phyloP scores from a whole-genome alignment of 306 rosid genomes.

The Abrus precatorius region DNA sequence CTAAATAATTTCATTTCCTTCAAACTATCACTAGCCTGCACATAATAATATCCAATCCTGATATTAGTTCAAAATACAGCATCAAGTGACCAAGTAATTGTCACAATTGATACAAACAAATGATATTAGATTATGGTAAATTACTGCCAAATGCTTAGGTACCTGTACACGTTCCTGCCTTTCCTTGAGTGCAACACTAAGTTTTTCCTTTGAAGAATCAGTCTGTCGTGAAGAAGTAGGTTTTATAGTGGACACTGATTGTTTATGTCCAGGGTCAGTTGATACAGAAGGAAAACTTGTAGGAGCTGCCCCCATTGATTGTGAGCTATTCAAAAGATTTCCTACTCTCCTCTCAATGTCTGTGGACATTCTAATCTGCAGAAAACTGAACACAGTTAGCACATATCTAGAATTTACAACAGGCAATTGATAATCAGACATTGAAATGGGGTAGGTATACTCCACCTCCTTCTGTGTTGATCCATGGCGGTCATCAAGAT shows the following conservation, averaged over 20 bases:
- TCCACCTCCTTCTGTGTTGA: conserved; percentile 89
- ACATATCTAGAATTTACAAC: conserved; percentile 20
- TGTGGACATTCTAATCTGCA: conserved; percentile 86
- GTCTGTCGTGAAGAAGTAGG: conserved; percentile 49
- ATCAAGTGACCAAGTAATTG: conserved; percentile 35
- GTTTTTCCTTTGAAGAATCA: conserved; percentile 70
- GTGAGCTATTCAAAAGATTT: conserved; percentile 75
- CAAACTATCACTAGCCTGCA: conserved; percentile 68
- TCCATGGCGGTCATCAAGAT: conserved; percentile 96
- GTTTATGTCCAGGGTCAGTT: conserved; percentile 56
- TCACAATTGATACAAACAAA: conserved; percentile 27
- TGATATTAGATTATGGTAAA: conserved; percentile 17
- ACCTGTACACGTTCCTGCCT: conserved; percentile 81
- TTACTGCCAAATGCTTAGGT: conserved; percentile 35
- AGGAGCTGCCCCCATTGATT: conserved; percentile 49
- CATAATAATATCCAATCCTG: conserved; percentile 38
- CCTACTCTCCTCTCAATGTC: conserved; percentile 88
- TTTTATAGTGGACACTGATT: conserved; percentile 48
- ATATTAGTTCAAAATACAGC: conserved; percentile 34
- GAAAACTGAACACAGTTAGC: conserved; percentile 30
- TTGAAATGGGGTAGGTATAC: conserved; percentile 34
- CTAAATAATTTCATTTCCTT: conserved; percentile 77
- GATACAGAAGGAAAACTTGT: conserved; percentile 52
- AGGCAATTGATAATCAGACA: conserved; percentile 18
- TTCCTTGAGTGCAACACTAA: conserved; percentile 74